Evolutionary conservation across 768 basidiomycete genomes (phyloP).

Genomic region (Mycena polygramma): DNA sequence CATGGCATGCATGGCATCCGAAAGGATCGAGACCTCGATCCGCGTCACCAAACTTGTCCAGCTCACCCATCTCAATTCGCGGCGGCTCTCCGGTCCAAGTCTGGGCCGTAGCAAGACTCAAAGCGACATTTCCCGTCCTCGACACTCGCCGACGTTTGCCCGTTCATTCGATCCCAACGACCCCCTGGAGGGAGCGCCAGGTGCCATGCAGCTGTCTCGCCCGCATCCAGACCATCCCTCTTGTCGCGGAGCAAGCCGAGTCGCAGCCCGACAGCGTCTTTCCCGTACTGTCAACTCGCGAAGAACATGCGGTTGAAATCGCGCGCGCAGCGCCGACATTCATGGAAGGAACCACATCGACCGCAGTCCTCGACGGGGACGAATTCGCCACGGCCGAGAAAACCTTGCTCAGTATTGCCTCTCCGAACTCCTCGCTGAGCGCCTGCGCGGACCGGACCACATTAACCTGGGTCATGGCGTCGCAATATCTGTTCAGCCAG

Average conservation of each 20-base stretch:
- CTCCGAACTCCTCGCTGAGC: constrained; percentile 58
- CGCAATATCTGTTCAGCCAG: no score
- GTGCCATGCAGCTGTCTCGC: constrained; percentile 87
- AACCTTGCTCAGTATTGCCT: constrained; percentile 67
- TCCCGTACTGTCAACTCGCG: constrained; percentile 59
- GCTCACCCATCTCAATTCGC: constrained; percentile 59
- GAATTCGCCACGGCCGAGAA: constrained; percentile 82
- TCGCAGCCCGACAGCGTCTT: constrained; percentile 49
- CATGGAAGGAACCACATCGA: constrained; percentile 53
- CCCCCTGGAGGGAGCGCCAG: constrained; percentile 87
- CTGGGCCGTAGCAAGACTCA: constrained; percentile 56
- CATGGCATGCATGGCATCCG: neutral
- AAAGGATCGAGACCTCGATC: no score
- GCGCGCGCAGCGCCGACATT: constrained; percentile 44
- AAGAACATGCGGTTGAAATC: constrained; percentile 62
- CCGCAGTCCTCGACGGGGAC: constrained; percentile 68
- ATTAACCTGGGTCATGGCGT: no score
- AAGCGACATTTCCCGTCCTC: constrained; percentile 54
- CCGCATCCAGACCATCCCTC: constrained; percentile 69
- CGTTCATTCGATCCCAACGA: constrained; percentile 79
- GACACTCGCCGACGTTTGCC: constrained; percentile 72
- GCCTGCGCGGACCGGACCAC: constrained; percentile 33
- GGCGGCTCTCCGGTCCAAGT: constrained; percentile 54
- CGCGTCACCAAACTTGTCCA: constrained; percentile 36
- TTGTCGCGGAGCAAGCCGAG: constrained; percentile 51